Percentiles rank a stretch among this genome's conserved stretches.
Evolutionary conservation across 768 basidiomycete genomes (phyloP).

Genomic region (Pleurotus eryngii): DNA sequence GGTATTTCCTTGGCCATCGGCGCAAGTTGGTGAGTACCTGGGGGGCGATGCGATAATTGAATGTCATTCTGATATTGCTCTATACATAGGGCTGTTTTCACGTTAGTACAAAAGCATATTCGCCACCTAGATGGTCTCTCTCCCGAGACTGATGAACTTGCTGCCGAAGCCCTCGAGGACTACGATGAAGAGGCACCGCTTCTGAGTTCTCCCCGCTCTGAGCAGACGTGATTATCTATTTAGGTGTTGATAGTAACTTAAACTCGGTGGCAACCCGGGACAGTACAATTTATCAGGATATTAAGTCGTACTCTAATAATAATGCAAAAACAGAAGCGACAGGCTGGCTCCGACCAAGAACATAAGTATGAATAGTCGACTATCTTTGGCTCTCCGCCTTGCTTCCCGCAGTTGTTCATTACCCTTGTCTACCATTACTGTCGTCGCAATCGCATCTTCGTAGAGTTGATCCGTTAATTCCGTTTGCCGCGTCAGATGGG

Average conservation of each 20-base stretch:
- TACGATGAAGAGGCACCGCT: conserved; percentile 61
- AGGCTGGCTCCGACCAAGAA: conserved; percentile 92
- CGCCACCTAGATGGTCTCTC: conserved; percentile 46
- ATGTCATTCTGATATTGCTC: conserved; percentile 4
- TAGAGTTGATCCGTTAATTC: conserved; percentile 92
- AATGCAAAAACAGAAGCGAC: conserved; percentile 89
- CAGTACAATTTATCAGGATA: conserved; percentile 12
- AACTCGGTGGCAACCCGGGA: conserved; percentile 1
- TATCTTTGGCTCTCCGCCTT: conserved; percentile 79
- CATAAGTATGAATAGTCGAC: conserved; percentile 83
- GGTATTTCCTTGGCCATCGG: conserved; percentile 57
- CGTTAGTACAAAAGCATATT: conserved; percentile 59
- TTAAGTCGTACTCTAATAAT: conserved; percentile 51
- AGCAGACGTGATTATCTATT: background rate
- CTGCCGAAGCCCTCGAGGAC: conserved; percentile 58
- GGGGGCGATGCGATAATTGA: background rate
- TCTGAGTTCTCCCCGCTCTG: conserved; percentile 23
- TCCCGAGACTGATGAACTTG: conserved; percentile 49
- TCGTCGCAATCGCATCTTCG: conserved; percentile 89
- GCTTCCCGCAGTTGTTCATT: conserved; percentile 91
- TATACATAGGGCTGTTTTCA: conserved; percentile 59
- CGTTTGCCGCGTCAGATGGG: conserved; percentile 84
- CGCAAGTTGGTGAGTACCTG: conserved; percentile 60
- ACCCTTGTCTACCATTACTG: conserved; percentile 83
- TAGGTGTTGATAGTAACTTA: background rate